Base-by-base conservation (phyloP, 2,329 filamentous ascomycete genomes). In the Ceratocystis albifundus region DNA sequence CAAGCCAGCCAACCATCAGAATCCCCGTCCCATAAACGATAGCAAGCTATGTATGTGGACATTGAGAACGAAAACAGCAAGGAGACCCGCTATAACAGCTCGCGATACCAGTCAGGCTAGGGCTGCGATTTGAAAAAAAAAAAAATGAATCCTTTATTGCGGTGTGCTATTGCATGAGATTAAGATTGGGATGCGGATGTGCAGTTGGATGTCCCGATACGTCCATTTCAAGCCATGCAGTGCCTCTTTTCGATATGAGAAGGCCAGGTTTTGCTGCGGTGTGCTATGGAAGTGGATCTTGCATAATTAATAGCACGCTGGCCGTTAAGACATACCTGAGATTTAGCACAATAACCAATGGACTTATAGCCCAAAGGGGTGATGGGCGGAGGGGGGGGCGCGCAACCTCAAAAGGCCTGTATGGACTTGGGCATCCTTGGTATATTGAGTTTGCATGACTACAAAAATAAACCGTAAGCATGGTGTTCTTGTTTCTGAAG, bases 121-220 rank as follows among this genome's bases (percentile, higher is more conserved):
- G 30, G 12, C 12, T 15, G 15, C 5, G 53, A 57, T 22, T 57
- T 28, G 10, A 25, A 57, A 57, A 57, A 22, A 22, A 57, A n/a
- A 25, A 57, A 59, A 59, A 25, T 4, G 5, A 30, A 53, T 36
- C 28, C 32, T 15, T 59, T 36, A 59, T 17, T 59, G 55, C 7
- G 4, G 28, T 17, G 30, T 59, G 55, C 55, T 36, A 59, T 59
- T 59, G 55, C 55, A 59, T 59, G 15, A 59, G 22, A 36, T n/a
- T 59, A 59, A 59, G 17, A 59, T 59, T 59, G 55, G 28, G 25
- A 59, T 36, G 17, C 32, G 7, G 55, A 59, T 36, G 55, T 30
- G 55, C 28, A 59, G 55, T 30, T 59, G 7, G 8, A 36, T 59
- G 55, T 36, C 28, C 7, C 12, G n/a, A 59, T 36, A 32, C 32